These are phyloP conservation scores for Allium cepa DNA, from an alignment of 106 monocot genomes.

Conservation along the genomic window DNA sequence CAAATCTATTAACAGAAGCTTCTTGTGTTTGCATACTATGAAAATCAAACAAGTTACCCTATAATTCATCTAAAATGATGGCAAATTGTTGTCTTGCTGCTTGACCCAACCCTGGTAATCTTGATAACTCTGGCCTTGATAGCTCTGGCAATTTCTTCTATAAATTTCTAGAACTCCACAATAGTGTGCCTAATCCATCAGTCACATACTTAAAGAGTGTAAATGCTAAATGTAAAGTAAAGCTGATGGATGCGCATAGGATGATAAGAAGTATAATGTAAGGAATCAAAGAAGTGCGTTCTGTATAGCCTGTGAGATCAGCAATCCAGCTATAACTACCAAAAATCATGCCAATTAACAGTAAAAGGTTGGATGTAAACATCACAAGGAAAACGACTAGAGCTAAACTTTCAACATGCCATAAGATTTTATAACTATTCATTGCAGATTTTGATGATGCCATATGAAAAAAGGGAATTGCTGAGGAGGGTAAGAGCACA, in stretches of 20 bases:
- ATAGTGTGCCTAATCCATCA: slow-evolving; percentile 27
- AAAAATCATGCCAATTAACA: slow-evolving; percentile 59
- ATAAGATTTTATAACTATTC: slow-evolving; percentile 51
- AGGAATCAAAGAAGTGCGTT: slow-evolving; percentile 21
- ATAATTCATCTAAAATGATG: slow-evolving; percentile 79
- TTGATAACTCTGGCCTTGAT: slow-evolving; percentile 38
- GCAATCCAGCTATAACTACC: slow-evolving; percentile 68
- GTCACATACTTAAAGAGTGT: slow-evolving; percentile 82
- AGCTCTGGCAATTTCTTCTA: slow-evolving; percentile 19
- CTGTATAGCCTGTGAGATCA: slow-evolving; percentile 31
- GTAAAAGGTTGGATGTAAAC: slow-evolving; percentile 56
- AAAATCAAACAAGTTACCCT: slow-evolving; percentile 84
- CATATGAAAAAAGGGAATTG: slow-evolving; percentile 87
- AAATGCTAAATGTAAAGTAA: slow-evolving; percentile 60
- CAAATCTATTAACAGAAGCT: slow-evolving; percentile 44
- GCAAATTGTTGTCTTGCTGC: slow-evolving; percentile 79
- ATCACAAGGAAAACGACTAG: slow-evolving; percentile 59
- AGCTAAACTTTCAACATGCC: slow-evolving; percentile 59
- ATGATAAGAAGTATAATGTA: slow-evolving; percentile 42
- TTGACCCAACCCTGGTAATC: slow-evolving; percentile 72
- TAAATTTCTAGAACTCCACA: slow-evolving; percentile 8
- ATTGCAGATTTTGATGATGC: slow-evolving; percentile 79
- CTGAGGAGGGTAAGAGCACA: slow-evolving; percentile 82
- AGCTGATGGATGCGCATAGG: slow-evolving; percentile 39
- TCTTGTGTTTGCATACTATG: slow-evolving; percentile 86